Evolutionary conservation across 768 basidiomycete species (phyloP), one percentile per base, ranked within the genome.

Genomic region (Gelatoporia subvermispora): DNA sequence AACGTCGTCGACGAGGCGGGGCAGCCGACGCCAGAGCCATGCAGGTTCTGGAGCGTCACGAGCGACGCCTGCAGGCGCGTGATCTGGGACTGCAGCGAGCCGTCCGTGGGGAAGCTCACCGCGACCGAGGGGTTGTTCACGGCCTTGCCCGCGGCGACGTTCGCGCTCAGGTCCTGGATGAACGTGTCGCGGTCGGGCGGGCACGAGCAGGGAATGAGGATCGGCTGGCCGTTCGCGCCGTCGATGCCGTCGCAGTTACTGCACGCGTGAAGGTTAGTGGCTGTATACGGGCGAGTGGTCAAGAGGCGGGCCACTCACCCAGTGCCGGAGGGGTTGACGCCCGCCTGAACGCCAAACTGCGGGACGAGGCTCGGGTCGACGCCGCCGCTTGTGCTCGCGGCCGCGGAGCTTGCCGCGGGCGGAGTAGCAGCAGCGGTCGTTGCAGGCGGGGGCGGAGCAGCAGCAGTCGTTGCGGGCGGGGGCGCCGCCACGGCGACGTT

Each of bases 11-110:
- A 72, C 0, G 74, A 75, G 22, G 77, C 71, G 2, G 85, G 84
- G 60, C 83, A 86, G 9, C 84, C 85, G 7, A 70, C 64, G 36
- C 85, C 85, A 0, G 81, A 69, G 0, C 84, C 85, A 38, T 72
- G 68, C 35, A 87, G 62, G 62, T 88, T 88, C 66, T 88, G 85
- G 17, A 88, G 68, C 1, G 85, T 84, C 24, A 84, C 75, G 1
- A 77, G 56, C 21, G 56, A 46, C 48, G 47, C 44, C 46, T 77
- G 71, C 47, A 89, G 67, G 20, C 72, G 68, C 34, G 70, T 68
- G 38, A 54, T 60, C 58, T 75, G 71, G 17, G 70, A 70, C 1
- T 57, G 63, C 23, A 54, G 63, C 35, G 66, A 69, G 50, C 62
- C 59, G 47, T 76, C 76, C 0, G 62, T 67, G 9, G 76, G 77